Evolutionary conservation across 2,329 filamentous ascomycete genomes (phyloP).

Genomic region (Tolypocladium tropicale): DNA sequence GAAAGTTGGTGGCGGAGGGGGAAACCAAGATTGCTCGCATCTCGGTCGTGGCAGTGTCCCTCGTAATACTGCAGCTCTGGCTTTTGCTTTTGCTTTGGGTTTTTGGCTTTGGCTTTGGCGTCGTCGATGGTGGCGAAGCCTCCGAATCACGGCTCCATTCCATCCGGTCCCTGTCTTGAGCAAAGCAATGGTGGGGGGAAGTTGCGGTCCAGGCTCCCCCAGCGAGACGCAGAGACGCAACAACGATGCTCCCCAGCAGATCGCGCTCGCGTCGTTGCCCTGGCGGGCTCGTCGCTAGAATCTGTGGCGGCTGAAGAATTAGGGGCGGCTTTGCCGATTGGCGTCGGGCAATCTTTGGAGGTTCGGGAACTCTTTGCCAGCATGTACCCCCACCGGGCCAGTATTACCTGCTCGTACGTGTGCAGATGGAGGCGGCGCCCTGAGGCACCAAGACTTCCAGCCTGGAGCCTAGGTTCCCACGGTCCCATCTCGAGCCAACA

Average conservation of each 20-base stretch:
- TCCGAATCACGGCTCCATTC: background rate
- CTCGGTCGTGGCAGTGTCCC: background rate
- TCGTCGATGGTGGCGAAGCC: background rate
- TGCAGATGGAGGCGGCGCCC: too few species aligned
- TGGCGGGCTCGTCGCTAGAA: background rate
- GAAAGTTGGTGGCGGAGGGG: background rate
- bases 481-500: background rate
- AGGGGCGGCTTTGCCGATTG: background rate
- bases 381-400: too few species aligned
- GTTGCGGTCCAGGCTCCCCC: too few species aligned
- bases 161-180: background rate
- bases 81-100: background rate
- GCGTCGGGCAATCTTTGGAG: background rate
- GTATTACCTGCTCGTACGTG: too few species aligned
- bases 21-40: background rate
- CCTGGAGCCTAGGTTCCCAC: too few species aligned
- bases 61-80: background rate
- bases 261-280: background rate
- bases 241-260: too few species aligned
- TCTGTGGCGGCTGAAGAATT: background rate
- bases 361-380: too few species aligned
- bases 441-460: too few species aligned
- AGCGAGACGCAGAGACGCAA: too few species aligned
- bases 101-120: background rate
- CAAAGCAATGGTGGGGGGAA: too few species aligned